phyloP scores from a whole-genome alignment of 768 basidiomycete genomes.

The Cystofilobasidium bisporidii region DNA sequence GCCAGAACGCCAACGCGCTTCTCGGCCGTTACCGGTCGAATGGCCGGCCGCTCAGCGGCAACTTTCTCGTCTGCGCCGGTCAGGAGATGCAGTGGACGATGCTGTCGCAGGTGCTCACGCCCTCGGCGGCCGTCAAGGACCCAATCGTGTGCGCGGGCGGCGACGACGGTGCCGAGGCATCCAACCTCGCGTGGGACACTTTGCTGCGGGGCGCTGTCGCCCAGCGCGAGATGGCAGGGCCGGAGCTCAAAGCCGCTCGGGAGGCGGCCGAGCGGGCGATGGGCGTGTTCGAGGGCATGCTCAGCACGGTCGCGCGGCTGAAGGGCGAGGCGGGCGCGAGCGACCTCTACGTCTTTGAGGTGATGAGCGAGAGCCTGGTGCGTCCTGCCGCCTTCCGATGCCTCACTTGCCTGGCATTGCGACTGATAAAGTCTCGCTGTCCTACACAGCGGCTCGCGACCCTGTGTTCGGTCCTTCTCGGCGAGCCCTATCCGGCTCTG shows the following conservation, averaged over 20 bases:
- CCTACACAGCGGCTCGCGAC: constrained; percentile 68
- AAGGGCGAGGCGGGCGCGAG: constrained; percentile 58
- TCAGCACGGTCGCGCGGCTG: constrained; percentile 71
- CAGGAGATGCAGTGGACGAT: constrained; percentile 78
- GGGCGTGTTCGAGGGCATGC: constrained; percentile 66
- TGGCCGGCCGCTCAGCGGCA: constrained; percentile 71
- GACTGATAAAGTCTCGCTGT: too few relatives aligned
- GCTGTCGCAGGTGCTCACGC: constrained; percentile 53
- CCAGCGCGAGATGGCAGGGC: constrained; percentile 38
- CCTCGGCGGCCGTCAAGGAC: constrained; percentile 43
- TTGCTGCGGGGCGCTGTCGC: constrained; percentile 40
- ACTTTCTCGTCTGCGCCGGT: constrained; percentile 81
- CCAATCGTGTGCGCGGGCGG: constrained; percentile 32
- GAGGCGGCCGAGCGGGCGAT: constrained; percentile 54
- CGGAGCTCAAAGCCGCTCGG: constrained; percentile 42
- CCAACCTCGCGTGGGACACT: constrained; percentile 68
- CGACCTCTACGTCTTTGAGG: constrained; percentile 87
- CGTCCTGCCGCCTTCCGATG: constrained; percentile 26
- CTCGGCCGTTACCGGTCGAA: constrained; percentile 59
- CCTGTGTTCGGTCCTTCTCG: constrained; percentile 63
- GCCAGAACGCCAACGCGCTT: constrained; percentile 16
- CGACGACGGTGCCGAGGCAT: constrained; percentile 62
- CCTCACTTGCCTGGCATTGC: background rate
- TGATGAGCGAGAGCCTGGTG: constrained; percentile 81
- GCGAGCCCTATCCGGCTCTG: constrained; percentile 58